These are phyloP conservation scores for Russula sp. DNA, from an alignment of 768 basidiomycete species.

Conservation along the genomic window DNA sequence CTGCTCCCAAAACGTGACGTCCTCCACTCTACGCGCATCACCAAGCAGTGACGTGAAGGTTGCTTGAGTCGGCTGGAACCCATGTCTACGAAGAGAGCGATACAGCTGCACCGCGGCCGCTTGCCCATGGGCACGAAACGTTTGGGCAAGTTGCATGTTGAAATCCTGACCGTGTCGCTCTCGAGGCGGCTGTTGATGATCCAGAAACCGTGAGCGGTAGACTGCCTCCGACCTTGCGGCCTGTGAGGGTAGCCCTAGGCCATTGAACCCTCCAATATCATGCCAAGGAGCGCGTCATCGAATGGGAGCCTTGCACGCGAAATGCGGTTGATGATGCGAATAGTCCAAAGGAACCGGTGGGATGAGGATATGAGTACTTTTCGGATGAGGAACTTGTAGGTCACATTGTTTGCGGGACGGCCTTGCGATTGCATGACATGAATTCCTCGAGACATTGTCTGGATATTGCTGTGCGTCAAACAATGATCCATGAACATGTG, in stretches of 20 bases:
- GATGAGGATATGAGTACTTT: slow-evolving; percentile 38
- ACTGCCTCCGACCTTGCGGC: slow-evolving; percentile 27
- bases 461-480: slow-evolving; percentile 21
- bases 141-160: slow-evolving; percentile 20
- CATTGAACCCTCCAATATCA: slow-evolving; percentile 30
- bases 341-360: slow-evolving; percentile 20
- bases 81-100: slow-evolving; percentile 10
- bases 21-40: slow-evolving; percentile 12
- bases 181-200: background rate
- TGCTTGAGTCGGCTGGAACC: slow-evolving; percentile 26
- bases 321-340: slow-evolving; percentile 23
- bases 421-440: slow-evolving; percentile 40
- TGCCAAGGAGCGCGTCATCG: slow-evolving; percentile 23
- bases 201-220: slow-evolving; percentile 23
- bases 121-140: slow-evolving; percentile 12
- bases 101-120: slow-evolving; percentile 8
- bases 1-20: slow-evolving; percentile 38
- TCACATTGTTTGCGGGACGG: slow-evolving; percentile 44
- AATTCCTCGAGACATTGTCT: slow-evolving; percentile 21
- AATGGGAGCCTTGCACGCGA: slow-evolving; percentile 26
- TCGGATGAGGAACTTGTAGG: slow-evolving; percentile 50
- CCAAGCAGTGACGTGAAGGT: slow-evolving; percentile 22
- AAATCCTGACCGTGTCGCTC: slow-evolving; percentile 6
- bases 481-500: slow-evolving; percentile 50
- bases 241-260: slow-evolving; percentile 12